Percentiles rank a stretch among this genome's conserved stretches.
These are phyloP conservation scores for Monosporascus ibericus DNA, from an alignment of 2,329 filamentous ascomycete genomes.

Conservation along the genomic window DNA sequence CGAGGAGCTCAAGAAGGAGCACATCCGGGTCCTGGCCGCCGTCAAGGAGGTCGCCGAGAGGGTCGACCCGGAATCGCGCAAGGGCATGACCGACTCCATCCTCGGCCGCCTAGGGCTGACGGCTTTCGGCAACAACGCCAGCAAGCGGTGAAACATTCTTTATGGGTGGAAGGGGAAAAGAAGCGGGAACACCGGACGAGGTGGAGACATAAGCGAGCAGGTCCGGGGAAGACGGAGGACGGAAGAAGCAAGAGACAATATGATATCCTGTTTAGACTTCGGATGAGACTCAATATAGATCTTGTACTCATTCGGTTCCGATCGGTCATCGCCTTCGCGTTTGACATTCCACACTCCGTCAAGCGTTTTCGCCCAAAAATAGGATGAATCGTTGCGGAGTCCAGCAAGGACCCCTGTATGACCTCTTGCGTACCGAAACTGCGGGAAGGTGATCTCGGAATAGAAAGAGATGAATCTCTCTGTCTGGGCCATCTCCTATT, in stretches of 20 bases:
- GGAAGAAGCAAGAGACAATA: conserved; percentile 8
- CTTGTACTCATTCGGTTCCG: conserved; percentile 1
- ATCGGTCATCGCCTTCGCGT: conserved; percentile 7
- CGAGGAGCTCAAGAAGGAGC: conserved; percentile 51
- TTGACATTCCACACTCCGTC: conserved; percentile 5
- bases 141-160: conserved; percentile 12
- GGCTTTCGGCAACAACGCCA: conserved; percentile 11
- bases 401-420: conserved; percentile 8
- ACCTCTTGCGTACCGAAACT: conserved; percentile 6
- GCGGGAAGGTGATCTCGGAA: conserved; percentile 6
- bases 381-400: conserved; percentile 9
- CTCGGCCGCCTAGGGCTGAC: conserved; percentile 19
- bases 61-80: conserved; percentile 20
- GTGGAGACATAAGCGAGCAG: not conserved
- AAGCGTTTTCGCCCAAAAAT: conserved; percentile 11
- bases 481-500: conserved; percentile 18
- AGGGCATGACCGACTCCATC: conserved; percentile 22
- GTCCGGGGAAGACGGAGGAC: not conserved
- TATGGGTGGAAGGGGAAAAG: not conserved
- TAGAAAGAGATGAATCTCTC: conserved; percentile 17
- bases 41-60: conserved; percentile 28
- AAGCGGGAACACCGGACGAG: not conserved
- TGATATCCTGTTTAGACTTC: conserved; percentile 15
- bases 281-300: not conserved
- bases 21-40: conserved; percentile 36